Percentiles rank a stretch among this genome's conserved stretches.
phyloP scores from a whole-genome alignment of 2,329 filamentous ascomycete species.

The Fusarium sublunatum region DNA sequence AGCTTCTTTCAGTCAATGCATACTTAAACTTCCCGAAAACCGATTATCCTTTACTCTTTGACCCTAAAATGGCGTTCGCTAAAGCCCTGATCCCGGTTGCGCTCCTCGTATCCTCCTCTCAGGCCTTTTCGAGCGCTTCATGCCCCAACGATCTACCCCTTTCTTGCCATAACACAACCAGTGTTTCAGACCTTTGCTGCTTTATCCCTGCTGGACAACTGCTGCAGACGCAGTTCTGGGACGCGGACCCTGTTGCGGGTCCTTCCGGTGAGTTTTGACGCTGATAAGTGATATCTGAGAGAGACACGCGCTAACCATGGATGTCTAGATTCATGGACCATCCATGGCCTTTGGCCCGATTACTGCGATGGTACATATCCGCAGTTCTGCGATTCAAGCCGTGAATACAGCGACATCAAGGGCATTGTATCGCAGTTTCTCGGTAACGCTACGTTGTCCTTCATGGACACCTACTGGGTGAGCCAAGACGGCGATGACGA shows the following conservation, averaged over 20 bases:
- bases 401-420: slow-evolving; percentile 74
- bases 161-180: slow-evolving; percentile 70
- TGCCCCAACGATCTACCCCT: slow-evolving; percentile 39
- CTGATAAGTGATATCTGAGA: no score
- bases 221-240: slow-evolving; percentile 83
- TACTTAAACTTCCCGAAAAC: no score
- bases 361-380: slow-evolving; percentile 78
- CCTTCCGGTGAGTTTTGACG: slow-evolving; percentile 53
- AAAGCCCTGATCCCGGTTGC: slow-evolving; percentile 29
- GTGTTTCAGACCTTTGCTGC: slow-evolving; percentile 75
- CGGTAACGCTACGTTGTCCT: slow-evolving; percentile 67
- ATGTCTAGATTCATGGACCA: slow-evolving; percentile 73
- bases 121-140: slow-evolving; percentile 24
- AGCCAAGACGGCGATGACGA: slow-evolving; percentile 73
- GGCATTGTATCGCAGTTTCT: slow-evolving; percentile 67
- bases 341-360: slow-evolving; percentile 76
- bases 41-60: not conserved
- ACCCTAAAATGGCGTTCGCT: slow-evolving; percentile 14
- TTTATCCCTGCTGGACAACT: slow-evolving; percentile 78
- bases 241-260: slow-evolving; percentile 71
- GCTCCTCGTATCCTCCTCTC: slow-evolving; percentile 5
- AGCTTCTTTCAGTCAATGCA: no score
- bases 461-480: slow-evolving; percentile 80
- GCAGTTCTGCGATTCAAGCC: slow-evolving; percentile 70
- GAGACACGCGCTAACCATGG: slow-evolving; percentile 1